Evolutionary conservation across 768 basidiomycete genomes (phyloP).

Genomic region (Phylloporus rhodoxanthus): DNA sequence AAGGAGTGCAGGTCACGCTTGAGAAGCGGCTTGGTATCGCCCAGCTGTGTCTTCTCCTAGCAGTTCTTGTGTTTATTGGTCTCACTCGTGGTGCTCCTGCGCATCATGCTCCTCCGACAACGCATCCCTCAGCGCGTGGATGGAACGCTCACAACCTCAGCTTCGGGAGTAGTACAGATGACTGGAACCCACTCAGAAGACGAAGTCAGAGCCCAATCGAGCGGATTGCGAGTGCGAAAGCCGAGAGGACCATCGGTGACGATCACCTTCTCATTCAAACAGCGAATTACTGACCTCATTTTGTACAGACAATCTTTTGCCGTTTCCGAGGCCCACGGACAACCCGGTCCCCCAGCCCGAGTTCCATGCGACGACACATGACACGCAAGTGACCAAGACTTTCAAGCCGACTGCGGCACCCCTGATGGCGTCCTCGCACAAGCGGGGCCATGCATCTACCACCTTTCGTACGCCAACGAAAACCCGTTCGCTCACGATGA

Average conservation of each 20-base stretch:
- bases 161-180: constrained; percentile 49
- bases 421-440: constrained; percentile 6
- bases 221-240: constrained; percentile 8
- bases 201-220: constrained; percentile 29
- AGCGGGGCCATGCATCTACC: constrained; percentile 1
- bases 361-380: background rate
- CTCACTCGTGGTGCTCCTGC: constrained; percentile 65
- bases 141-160: constrained; percentile 55
- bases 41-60: constrained; percentile 77
- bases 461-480: constrained; percentile 22
- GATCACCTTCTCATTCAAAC: background rate
- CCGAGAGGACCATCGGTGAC: constrained; percentile 13
- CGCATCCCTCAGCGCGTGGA: constrained; percentile 36
- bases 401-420: background rate
- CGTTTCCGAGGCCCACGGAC: background rate
- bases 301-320: background rate
- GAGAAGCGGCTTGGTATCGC: constrained; percentile 89
- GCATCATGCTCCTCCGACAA: constrained; percentile 19
- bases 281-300: background rate
- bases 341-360: background rate
- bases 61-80: constrained; percentile 80
- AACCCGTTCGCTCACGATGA: constrained; percentile 1
- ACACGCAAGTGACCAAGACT: background rate
- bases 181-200: constrained; percentile 18
- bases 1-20: constrained; percentile 55